Base-by-base conservation (phyloP, 2,329 filamentous ascomycete species). In the Alternaria angustiovoidea region DNA sequence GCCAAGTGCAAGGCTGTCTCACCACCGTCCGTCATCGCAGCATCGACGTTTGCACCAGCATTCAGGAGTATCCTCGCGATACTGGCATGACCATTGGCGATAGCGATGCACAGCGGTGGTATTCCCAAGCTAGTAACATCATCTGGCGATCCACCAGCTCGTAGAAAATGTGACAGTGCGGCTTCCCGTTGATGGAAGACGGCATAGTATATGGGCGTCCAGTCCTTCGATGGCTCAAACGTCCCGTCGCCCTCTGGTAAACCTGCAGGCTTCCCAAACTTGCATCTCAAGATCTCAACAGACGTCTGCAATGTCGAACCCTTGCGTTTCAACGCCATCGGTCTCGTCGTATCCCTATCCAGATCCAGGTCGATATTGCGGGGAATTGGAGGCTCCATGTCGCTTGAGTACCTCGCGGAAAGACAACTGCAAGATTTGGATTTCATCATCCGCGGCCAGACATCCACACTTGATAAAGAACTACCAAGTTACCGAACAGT, bases 1-100 rank as follows among this genome's bases (percentile, higher is more conserved):
- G 75, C 74, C 4, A 77, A 55, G 51, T 78, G 74, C 6, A 78
- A 42, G 16, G 75, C 65, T 18, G 71, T 75, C 54, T 78, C 75
- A 32, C 72, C 72, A 32, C 59, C 59, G 6, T 57, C 47, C 11
- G 62, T 67, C 16, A 62, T 71, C 5, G 52, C 39, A 8, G 66
- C 62, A n/a, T 75, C 65, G 48, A 72, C 46, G 32, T 70, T 52
- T 22, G 75, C 74, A 20, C 73, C 72, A 16, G 71, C 70, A 36
- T 74, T 64, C 18, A 74, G 65, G 1, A 78, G 64, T 18, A 73
- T 70, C 43, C 58, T 69, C n/a, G 65, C 66, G 7, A 72, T 68
- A 6, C 61, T 62, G 5, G 68, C 48, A 44, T 76, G 62, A 12
- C 75, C 75, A 41, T 61, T 69, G 11, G 66, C 67, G 39, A 71